These are phyloP conservation scores for Euphrasia arctica DNA, from an alignment of 305 asterid species.

Conservation along the genomic window DNA sequence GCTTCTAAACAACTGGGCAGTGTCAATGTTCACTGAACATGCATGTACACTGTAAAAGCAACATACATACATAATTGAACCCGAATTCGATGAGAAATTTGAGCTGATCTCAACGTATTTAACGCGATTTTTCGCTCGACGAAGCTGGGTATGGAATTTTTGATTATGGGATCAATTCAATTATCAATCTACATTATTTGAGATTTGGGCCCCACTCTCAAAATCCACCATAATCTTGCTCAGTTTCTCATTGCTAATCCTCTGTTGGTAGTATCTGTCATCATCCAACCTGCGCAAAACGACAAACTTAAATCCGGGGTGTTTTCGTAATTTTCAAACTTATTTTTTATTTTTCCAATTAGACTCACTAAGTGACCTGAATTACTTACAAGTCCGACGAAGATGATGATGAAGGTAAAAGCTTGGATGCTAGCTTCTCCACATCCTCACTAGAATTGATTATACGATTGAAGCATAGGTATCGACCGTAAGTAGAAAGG, in stretches of 20 bases:
- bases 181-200: conserved; percentile 14
- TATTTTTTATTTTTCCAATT: not conserved
- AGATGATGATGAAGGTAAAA: conserved; percentile 40
- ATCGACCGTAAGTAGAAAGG: conserved; percentile 72
- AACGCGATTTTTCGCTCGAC: no score
- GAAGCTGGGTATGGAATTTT: no score
- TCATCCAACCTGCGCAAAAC: conserved; percentile 42
- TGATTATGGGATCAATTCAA: not conserved
- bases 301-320: not conserved
- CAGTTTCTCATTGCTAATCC: conserved; percentile 76
- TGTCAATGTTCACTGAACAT: conserved; percentile 23
- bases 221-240: conserved; percentile 71
- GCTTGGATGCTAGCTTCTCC: conserved; percentile 45
- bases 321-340: not conserved
- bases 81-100: no score
- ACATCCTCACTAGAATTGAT: conserved; percentile 54
- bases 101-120: no score
- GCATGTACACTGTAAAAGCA: conserved; percentile 29
- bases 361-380: not conserved
- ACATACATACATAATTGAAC: not conserved
- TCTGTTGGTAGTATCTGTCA: conserved; percentile 43
- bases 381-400: conserved; percentile 35
- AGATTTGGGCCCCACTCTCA: conserved; percentile 34
- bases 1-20: not conserved
- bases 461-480: conserved; percentile 72